Conservation (phyloP, 1,139 yeast species). For the Meyerozyma elateridarum region DNA sequence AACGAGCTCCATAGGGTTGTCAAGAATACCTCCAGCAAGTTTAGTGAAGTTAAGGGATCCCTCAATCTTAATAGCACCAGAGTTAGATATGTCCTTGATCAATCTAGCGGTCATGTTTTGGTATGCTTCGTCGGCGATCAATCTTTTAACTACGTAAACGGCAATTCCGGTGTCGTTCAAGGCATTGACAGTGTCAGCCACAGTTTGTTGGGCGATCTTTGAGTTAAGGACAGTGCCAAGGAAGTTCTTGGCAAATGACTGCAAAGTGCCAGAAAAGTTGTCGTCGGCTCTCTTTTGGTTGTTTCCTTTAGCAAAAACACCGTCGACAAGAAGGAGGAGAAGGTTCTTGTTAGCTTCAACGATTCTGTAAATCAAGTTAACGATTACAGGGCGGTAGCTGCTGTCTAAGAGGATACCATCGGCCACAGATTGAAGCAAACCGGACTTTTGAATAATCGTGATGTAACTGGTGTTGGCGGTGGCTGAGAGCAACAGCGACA, state of each 20-base stretch:
- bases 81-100: conserved; percentile 20
- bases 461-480: conserved; percentile 25
- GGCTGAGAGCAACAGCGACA: conserved; percentile 11
- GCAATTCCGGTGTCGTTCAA: conserved; percentile 42
- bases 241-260: conserved; percentile 26
- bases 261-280: conserved; percentile 20
- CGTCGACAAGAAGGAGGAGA: conserved; percentile 22
- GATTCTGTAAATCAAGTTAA: conserved; percentile 30
- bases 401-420: conserved; percentile 37
- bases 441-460: conserved; percentile 26
- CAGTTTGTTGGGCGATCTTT: conserved; percentile 20
- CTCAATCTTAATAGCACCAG: conserved; percentile 25
- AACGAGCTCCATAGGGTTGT: conserved; percentile 23
- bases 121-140: conserved; percentile 33
- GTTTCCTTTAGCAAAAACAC: conserved; percentile 20
- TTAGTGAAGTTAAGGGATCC: conserved; percentile 24
- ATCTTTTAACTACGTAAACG: conserved; percentile 34
- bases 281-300: conserved; percentile 18
- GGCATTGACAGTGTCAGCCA: conserved; percentile 29
- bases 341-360: conserved; percentile 27
- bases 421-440: conserved; percentile 29
- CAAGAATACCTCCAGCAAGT: conserved; percentile 21
- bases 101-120: conserved; percentile 34
- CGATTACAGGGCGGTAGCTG: conserved; percentile 31
- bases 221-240: conserved; percentile 28